A percentile compares a stretch with the other conserved stretches of the same genome.
Conservation (phyloP, 345 rosid genomes). For the Cardamine occulta region DNA sequence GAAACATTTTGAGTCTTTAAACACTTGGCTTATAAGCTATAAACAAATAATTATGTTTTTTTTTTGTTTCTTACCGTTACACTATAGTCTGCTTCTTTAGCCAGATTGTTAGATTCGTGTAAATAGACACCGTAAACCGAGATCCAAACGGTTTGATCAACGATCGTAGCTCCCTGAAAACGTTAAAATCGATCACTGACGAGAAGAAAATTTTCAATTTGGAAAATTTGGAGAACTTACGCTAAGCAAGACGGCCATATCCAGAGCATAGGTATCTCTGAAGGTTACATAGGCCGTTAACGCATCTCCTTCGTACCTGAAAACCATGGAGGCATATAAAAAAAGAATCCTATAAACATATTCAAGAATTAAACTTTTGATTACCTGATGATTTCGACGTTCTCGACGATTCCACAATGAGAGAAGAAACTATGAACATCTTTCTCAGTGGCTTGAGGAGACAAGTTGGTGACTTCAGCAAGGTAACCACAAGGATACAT, state of each 20-base stretch:
- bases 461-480: constrained; percentile 76
- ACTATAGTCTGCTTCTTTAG: constrained; percentile 42
- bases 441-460: constrained; percentile 70
- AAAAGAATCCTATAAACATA: constrained; percentile 14
- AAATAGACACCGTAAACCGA: constrained; percentile 59
- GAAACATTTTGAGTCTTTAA: constrained; percentile 8
- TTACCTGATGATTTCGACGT: constrained; percentile 75
- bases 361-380: background rate
- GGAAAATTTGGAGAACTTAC: constrained; percentile 49
- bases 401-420: constrained; percentile 72
- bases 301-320: constrained; percentile 67
- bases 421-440: constrained; percentile 71
- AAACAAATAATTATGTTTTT: background rate
- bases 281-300: constrained; percentile 83
- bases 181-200: constrained; percentile 19
- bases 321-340: constrained; percentile 17
- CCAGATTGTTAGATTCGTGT: constrained; percentile 56
- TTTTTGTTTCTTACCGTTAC: constrained; percentile 43
- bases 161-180: constrained; percentile 84
- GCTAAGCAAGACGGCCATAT: constrained; percentile 84
- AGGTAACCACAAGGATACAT: constrained; percentile 80
- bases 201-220: background rate
- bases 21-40: background rate
- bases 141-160: constrained; percentile 71
- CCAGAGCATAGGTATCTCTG: constrained; percentile 69